Evolutionary conservation across 2,329 filamentous ascomycete genomes (phyloP).

Genomic region (Microdochium trichocladiopsis): DNA sequence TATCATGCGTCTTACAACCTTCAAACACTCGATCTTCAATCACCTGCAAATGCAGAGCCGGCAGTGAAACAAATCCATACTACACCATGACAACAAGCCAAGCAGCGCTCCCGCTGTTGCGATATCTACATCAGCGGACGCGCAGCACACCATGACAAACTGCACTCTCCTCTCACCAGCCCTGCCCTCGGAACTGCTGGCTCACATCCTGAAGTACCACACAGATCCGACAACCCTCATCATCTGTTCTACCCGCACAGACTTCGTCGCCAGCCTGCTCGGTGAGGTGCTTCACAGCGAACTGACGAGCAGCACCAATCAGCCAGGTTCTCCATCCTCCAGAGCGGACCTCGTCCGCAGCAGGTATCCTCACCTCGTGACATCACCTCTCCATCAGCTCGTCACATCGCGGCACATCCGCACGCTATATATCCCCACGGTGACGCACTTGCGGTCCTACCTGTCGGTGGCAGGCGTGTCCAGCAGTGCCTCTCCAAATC

Average conservation of each 20-base stretch:
- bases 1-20: background rate
- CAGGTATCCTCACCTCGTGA: constrained; percentile 37
- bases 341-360: constrained; percentile 6
- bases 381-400: constrained; percentile 61
- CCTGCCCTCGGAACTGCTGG: constrained; percentile 55
- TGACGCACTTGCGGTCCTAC: constrained; percentile 72
- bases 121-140: background rate
- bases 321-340: constrained; percentile 1
- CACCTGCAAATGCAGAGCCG: too few species aligned
- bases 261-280: constrained; percentile 56
- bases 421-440: constrained; percentile 65
- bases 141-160: background rate
- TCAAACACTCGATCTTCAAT: background rate
- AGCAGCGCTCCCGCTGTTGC: background rate
- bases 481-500: too few species aligned
- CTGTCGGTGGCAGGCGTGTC: constrained; percentile 47
- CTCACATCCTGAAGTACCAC: constrained; percentile 50
- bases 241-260: constrained; percentile 57
- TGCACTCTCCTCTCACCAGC: constrained; percentile 40
- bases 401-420: constrained; percentile 62
- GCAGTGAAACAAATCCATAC: too few species aligned
- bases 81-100: too few species aligned
- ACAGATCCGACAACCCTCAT: constrained; percentile 58
- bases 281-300: constrained; percentile 32
- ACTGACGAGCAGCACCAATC: constrained; percentile 1